Evolutionary conservation across 2,329 filamentous ascomycete genomes (phyloP).

Genomic region (Colletotrichum ledebouriae): DNA sequence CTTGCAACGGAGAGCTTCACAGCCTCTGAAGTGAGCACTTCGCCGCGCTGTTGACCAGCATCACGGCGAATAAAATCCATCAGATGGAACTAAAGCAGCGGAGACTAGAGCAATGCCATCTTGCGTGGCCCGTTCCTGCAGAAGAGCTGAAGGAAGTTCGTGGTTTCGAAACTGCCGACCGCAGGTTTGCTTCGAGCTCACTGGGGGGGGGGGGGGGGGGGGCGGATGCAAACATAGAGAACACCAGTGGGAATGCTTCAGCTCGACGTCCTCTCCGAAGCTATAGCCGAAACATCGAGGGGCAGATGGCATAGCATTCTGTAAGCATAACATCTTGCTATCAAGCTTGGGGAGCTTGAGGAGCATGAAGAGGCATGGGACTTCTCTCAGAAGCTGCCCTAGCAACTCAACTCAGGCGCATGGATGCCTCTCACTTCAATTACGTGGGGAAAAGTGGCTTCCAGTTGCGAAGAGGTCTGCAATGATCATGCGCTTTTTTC

Average conservation of each 20-base stretch:
- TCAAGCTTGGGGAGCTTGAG: not conserved
- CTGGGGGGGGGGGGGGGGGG: not conserved
- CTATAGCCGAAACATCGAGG: conserved; percentile 24
- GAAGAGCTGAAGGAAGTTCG: conserved; percentile 9
- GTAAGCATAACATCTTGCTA: not conserved
- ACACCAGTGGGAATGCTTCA: not conserved
- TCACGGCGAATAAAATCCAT: conserved; percentile 1
- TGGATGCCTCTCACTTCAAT: not conserved
- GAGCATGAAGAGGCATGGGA: not conserved
- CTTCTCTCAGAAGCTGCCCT: conserved; percentile 4
- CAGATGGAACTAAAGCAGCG: not conserved
- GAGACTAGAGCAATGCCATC: conserved; percentile 5
- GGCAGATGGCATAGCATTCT: conserved; percentile 4
- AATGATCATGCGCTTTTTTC: not conserved
- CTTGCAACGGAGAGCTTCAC: conserved; percentile 25
- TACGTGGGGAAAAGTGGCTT: not conserved
- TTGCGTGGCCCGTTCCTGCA: conserved; percentile 27
- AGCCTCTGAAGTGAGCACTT: conserved; percentile 27
- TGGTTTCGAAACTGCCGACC: conserved; percentile 8
- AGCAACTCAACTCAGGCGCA: not conserved
- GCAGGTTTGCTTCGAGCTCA: not conserved
- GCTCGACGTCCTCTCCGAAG: not conserved
- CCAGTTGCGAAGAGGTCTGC: not conserved
- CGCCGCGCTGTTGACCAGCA: conserved; percentile 22
- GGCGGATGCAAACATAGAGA: not conserved